Base-by-base conservation (phyloP, 1,284 basidiomycete genomes). In the Trametes sp. region DNA sequence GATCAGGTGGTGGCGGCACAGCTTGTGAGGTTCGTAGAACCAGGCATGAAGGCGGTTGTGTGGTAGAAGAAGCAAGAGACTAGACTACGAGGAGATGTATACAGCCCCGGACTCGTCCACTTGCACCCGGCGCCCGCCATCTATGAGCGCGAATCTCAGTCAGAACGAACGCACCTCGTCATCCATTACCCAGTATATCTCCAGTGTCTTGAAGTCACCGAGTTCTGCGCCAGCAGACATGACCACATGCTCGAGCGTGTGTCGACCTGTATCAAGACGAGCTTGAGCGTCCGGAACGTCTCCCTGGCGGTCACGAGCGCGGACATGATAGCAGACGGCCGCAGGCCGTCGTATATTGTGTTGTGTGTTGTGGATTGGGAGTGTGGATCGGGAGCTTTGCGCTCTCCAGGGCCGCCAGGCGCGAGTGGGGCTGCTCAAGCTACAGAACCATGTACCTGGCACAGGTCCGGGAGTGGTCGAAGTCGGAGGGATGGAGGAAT, bases 301-400 rank as follows among this genome's bases (percentile, higher is more conserved):
- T 33, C 55, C 24, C 61, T 68, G 35, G 64, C 74, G 21, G 55
- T 56, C 29, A 71, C 71, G 19, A 89, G 69, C 5, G 80, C 72
- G 13, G 72, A 72, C 73, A 87, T 80, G 16, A 88, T 73, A 1
- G 82, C 75, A 6, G 81, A 81, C 0, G 87, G 87, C 10, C 85
- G 80, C 41, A 89, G 74, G 0, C 87, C 87, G 13, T 81, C 81
- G 65, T 87, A 88, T 1, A 89, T 78, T 0, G n/a, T n/a, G n/a
- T n/a, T n/a, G n/a, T n/a, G 87, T 89, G 13, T 77, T 80, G 55
- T 80, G 82, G n/a, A n/a, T n/a, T n/a, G n/a, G n/a, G n/a, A n/a
- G n/a, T n/a, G n/a, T n/a, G n/a, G 41, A 90, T 79, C 52, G 79
- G 81, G 28, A 88, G 67, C 11, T 74, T 77, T 14, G 85, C 78